These are phyloP conservation scores for Xylaria sp. DNA, from an alignment of 2,329 filamentous ascomycete genomes.

Conservation along the genomic window DNA sequence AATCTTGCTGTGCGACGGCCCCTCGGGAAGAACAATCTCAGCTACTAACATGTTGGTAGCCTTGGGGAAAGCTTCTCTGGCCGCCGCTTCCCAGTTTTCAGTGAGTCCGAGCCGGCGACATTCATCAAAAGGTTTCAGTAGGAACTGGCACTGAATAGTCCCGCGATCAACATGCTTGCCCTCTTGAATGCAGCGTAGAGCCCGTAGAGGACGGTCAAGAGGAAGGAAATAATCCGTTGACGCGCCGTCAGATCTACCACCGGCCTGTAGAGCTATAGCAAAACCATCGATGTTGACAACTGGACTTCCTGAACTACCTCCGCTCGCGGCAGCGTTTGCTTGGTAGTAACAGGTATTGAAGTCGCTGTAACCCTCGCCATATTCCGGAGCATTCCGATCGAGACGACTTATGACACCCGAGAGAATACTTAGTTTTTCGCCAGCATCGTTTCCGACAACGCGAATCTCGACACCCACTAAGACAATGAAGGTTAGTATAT, in stretches of 20 bases:
- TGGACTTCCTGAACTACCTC: constrained; percentile 96
- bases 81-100: constrained; percentile 84
- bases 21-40: constrained; percentile 91
- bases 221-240: constrained; percentile 98
- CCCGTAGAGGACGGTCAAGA: constrained; percentile 87
- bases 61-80: constrained; percentile 84
- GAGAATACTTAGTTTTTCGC: constrained; percentile 96
- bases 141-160: constrained; percentile 97
- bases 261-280: constrained; percentile 92
- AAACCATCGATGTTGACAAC: constrained; percentile 95
- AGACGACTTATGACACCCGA: constrained; percentile 97
- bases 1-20: constrained; percentile 85
- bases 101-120: constrained; percentile 88
- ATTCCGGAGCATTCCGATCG: constrained; percentile 96
- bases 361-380: constrained; percentile 97
- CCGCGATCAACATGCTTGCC: constrained; percentile 82
- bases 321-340: constrained; percentile 94
- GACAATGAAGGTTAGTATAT: constrained; percentile 25
- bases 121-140: constrained; percentile 97
- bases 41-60: constrained; percentile 98
- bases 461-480: constrained; percentile 90
- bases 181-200: constrained; percentile 84
- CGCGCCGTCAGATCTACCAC: constrained; percentile 91
- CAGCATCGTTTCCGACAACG: constrained; percentile 97
- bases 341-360: constrained; percentile 98